A percentile compares a stretch with the other conserved stretches of the same genome.
phyloP scores from a whole-genome alignment of 495 filamentous ascomycete species.

The Penicillium verhagenii region DNA sequence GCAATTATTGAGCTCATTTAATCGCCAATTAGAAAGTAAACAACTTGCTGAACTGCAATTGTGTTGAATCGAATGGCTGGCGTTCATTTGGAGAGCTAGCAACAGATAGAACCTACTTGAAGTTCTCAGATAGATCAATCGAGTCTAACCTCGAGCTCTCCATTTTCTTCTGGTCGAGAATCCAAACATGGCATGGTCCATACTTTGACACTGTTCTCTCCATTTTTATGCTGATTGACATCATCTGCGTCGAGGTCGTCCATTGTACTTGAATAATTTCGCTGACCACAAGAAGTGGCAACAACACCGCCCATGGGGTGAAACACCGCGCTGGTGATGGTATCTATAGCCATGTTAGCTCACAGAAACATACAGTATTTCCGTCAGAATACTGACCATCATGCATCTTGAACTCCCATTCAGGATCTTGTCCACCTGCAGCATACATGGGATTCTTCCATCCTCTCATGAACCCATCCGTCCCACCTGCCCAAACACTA shows the following conservation, averaged over 20 bases:
- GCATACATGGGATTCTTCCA: conserved; percentile 65
- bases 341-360: conserved; percentile 38
- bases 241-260: conserved; percentile 7
- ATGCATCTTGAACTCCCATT: conserved; percentile 61
- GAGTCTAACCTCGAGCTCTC: not conserved
- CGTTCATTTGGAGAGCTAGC: too few species aligned
- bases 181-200: conserved; percentile 52
- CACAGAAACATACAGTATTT: not conserved
- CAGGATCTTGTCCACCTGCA: conserved; percentile 53
- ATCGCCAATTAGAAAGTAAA: too few species aligned
- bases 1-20: too few species aligned
- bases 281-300: conserved; percentile 73
- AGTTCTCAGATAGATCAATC: not conserved
- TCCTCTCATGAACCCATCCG: conserved; percentile 71
- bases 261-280: conserved; percentile 28
- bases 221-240: not conserved
- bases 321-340: conserved; percentile 62
- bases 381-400: conserved; percentile 34
- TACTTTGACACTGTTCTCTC: conserved; percentile 64
- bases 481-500: conserved; percentile 83
- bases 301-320: conserved; percentile 66
- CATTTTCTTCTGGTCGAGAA: not conserved
- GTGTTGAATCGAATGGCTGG: too few species aligned
- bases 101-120: not conserved
- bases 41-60: too few species aligned